Evolutionary conservation across 2,329 filamentous ascomycete genomes (phyloP).

Genomic region (Dothistroma pini): DNA sequence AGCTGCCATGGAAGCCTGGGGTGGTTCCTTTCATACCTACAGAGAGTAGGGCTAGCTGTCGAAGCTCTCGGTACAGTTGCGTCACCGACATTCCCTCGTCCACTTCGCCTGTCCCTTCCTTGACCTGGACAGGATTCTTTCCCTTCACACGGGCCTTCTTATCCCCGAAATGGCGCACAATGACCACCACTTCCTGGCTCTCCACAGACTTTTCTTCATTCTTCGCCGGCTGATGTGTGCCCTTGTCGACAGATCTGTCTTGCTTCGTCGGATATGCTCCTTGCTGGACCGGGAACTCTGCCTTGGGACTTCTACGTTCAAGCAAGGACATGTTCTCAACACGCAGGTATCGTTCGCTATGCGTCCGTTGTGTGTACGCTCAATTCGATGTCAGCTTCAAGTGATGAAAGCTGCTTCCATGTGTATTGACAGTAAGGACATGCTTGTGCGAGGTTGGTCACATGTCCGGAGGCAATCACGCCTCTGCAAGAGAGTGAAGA

Average conservation of each 20-base stretch:
- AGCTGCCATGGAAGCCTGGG: constrained; percentile 1
- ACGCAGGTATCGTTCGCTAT: no score
- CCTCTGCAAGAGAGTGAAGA: no score
- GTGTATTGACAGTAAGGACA: no score
- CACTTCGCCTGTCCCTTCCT: not conserved
- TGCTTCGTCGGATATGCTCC: not conserved
- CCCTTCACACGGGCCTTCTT: not conserved
- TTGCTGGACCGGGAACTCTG: not conserved
- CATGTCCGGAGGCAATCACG: no score
- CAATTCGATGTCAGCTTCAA: no score
- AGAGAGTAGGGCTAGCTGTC: not conserved
- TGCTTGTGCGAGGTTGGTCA: no score
- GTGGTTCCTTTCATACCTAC: not conserved
- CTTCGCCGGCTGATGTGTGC: no score
- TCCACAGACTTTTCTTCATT: not conserved
- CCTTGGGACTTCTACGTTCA: no score
- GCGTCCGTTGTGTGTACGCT: no score
- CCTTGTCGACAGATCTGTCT: not conserved
- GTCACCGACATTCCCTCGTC: not conserved
- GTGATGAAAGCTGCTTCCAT: no score
- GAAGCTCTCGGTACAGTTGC: constrained; percentile 1
- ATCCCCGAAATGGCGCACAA: not conserved
- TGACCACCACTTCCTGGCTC: not conserved
- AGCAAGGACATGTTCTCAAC: no score
- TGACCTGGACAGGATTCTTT: not conserved